Conservation (phyloP, 305 asterid genomes). For the Fraxinus platypoda region DNA sequence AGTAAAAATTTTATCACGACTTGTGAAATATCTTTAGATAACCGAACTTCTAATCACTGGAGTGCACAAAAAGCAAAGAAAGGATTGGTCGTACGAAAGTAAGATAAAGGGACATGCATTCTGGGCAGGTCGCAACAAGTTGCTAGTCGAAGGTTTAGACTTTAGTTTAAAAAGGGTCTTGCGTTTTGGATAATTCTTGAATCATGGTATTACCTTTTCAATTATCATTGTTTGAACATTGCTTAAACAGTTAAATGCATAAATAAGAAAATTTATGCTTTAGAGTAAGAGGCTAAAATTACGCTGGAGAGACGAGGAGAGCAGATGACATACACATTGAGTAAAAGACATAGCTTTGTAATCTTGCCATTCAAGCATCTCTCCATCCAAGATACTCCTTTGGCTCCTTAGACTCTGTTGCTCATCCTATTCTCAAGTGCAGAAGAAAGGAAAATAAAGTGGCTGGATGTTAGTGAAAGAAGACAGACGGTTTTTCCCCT, state of each 20-base stretch:
- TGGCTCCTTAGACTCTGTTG: conserved; percentile 54
- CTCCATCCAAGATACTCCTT: conserved; percentile 33
- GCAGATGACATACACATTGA: conserved; percentile 60
- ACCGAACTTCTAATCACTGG: background rate
- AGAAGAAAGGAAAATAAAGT: background rate
- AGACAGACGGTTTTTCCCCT: background rate
- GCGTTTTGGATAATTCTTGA: background rate
- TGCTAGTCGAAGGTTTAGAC: background rate
- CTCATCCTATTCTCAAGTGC: conserved; percentile 54
- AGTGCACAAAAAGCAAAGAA: background rate
- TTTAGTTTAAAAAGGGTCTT: background rate
- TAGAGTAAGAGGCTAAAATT: background rate
- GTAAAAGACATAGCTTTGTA: conserved; percentile 84
- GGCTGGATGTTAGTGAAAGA: conserved; percentile 8
- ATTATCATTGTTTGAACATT: background rate
- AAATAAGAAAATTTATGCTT: background rate
- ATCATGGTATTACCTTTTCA: background rate
- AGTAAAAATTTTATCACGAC: background rate
- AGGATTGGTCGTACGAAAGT: background rate
- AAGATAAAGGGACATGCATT: background rate
- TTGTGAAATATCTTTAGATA: background rate
- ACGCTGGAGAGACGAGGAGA: background rate
- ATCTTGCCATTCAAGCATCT: conserved; percentile 75
- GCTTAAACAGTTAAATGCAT: background rate
- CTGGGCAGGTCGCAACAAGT: background rate